Conservation (phyloP, 208 protist species). For the Leishmania tarentolae region DNA sequence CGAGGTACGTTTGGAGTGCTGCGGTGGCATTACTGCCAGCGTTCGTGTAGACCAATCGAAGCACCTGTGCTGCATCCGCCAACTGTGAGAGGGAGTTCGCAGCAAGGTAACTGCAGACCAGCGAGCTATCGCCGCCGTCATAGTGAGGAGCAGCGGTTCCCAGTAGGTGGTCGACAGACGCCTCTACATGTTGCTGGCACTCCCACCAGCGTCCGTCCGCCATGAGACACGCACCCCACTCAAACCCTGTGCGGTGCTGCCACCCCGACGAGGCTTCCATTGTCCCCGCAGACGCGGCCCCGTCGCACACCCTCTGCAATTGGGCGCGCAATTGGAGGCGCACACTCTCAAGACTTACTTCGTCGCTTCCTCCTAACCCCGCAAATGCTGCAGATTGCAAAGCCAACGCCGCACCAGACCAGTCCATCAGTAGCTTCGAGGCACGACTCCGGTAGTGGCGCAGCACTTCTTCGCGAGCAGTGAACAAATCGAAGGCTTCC, state of each 20-base stretch:
- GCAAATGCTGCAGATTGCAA: not conserved
- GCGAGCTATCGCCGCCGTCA: not conserved
- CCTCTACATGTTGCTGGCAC: slow-evolving; percentile 5
- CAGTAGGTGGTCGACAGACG: not conserved
- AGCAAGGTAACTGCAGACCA: not conserved
- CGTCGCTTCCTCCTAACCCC: not conserved
- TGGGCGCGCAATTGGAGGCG: slow-evolving; percentile 8
- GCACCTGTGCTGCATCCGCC: slow-evolving; percentile 3
- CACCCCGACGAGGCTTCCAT: not conserved
- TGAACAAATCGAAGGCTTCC: not conserved
- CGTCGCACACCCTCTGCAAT: slow-evolving; percentile 3
- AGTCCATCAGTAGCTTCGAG: slow-evolving; percentile 2
- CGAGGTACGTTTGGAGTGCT: not conserved
- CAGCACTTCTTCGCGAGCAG: slow-evolving; percentile 9
- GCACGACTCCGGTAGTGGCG: slow-evolving; percentile 10
- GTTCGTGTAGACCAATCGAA: not conserved
- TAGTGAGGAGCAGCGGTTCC: not conserved
- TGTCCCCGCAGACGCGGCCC: not conserved
- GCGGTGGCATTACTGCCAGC: not conserved
- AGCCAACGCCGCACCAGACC: not conserved
- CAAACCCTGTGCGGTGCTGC: not conserved
- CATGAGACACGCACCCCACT: slow-evolving; percentile 10
- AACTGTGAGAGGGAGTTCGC: slow-evolving; percentile 7
- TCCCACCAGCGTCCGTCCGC: slow-evolving; percentile 5
- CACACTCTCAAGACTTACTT: not conserved